Base-by-base conservation (phyloP, 352 stramenopile species). In the Phytophthora brassicae region DNA sequence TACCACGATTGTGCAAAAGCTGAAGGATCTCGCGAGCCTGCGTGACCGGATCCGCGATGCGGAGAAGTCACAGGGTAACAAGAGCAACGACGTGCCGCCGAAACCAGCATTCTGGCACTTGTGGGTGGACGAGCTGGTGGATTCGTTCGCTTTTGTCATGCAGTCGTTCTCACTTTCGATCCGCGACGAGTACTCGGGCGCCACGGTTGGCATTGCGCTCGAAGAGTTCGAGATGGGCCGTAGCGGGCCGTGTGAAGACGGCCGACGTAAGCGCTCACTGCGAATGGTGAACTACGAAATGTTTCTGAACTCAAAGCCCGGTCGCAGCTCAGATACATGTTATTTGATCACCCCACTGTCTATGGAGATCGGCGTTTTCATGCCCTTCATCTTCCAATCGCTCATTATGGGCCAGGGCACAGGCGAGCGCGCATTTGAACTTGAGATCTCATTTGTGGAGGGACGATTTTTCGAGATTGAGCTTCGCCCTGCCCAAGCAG, bases 321-420 rank as follows among this genome's bases (percentile, higher is more conserved):
- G 64, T 56, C 35, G 56, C 36, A 74, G 55, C 44, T 47, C 64
- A 11, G 64, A 82, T 45, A 60, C 54, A 17, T 84, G 77, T 45
- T 70, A 80, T 47, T 35, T 94, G 45, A 66, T 94, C 33, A 46
- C 51, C 5, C 82, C 77, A 9, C 43, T 90, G 23, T 74, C 70
- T 22, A 70, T 93, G 68, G 59, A 85, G 35, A 82, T 95, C 17
- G 56, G 43, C 0, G 55, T 92, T 19, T 70, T 64, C 47, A 88
- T 88, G 81, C 86, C 87, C 42, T 75, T 69, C 48, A 69, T 94
- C 22, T 75, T 89, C 42, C 78, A 90, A 49, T 77, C 71, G 14
- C 57, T 95, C 20, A 50, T 91, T 13, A 79, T 86, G 68, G 64
- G 74, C 48, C 41, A 70, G 12, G 70, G 71, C n/a, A 44, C 47